Conservation (phyloP, 305 asterid species). For the Solanum aculeatissimum region DNA sequence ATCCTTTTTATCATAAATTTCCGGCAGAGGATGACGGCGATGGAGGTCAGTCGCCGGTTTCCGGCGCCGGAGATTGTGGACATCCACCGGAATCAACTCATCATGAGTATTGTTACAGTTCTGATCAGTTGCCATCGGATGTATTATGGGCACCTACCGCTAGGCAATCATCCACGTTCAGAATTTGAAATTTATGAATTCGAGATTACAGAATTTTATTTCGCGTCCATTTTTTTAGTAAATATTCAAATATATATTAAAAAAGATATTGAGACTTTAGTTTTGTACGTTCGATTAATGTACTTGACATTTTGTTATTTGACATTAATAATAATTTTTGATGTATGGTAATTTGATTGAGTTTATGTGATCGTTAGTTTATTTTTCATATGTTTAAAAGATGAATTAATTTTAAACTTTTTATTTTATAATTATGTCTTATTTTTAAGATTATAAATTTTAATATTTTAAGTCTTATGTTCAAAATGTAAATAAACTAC, state of each 20-base stretch:
- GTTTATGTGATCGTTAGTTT: not conserved
- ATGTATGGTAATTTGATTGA: not conserved
- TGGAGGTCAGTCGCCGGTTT: conserved; percentile 25
- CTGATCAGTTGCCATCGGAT: conserved; percentile 23
- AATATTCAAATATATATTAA: not conserved
- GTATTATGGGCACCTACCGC: conserved; percentile 40
- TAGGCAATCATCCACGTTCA: conserved; percentile 17
- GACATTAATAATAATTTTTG: too few relatives aligned
- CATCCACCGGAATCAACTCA: not conserved
- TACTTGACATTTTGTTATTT: not conserved
- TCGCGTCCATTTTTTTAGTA: not conserved
- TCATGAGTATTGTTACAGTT: conserved; percentile 19
- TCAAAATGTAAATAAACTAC: not conserved
- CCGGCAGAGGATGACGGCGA: conserved; percentile 16
- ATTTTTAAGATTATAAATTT: not conserved
- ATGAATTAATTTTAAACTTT: not conserved
- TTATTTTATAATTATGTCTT: not conserved
- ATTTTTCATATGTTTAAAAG: not conserved
- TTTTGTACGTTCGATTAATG: not conserved
- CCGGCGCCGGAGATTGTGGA: conserved; percentile 24
- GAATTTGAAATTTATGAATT: not conserved
- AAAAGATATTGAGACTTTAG: not conserved
- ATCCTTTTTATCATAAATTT: conserved; percentile 42
- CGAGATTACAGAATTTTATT: not conserved
- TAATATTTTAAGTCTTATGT: not conserved